Evolutionary conservation across 2,329 filamentous ascomycete genomes (phyloP).

Genomic region (Metarhizium rileyi): DNA sequence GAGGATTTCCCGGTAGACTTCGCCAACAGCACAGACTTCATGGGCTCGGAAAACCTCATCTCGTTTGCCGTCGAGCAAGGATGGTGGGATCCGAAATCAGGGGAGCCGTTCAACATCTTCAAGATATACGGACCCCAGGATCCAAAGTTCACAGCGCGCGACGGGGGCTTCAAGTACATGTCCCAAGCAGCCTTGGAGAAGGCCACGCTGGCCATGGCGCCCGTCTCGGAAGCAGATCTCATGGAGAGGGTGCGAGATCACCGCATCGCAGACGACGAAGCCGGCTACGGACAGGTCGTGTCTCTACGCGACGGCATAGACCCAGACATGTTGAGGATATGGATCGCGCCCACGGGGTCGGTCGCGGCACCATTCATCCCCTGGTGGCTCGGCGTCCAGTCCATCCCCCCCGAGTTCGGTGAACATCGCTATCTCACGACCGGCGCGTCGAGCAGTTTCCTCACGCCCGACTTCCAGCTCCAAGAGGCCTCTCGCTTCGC

Average conservation of each 20-base stretch:
- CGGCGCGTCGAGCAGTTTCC: slow-evolving; percentile 16
- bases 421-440: slow-evolving; percentile 19
- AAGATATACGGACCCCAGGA: slow-evolving; percentile 15
- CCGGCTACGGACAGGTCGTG: slow-evolving; percentile 19
- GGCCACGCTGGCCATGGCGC: slow-evolving; percentile 28
- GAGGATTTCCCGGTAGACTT: slow-evolving; percentile 17
- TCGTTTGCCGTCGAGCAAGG: slow-evolving; percentile 17
- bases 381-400: slow-evolving; percentile 18
- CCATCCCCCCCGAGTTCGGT: slow-evolving; percentile 16
- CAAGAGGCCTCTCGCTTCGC: slow-evolving; percentile 18
- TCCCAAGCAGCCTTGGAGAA: slow-evolving; percentile 17
- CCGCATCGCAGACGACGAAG: slow-evolving; percentile 18
- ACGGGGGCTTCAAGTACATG: slow-evolving; percentile 22
- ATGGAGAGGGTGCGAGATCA: slow-evolving; percentile 24
- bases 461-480: slow-evolving; percentile 16
- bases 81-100: slow-evolving; percentile 16
- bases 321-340: slow-evolving; percentile 15
- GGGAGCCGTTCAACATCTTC: slow-evolving; percentile 18
- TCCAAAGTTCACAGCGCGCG: slow-evolving; percentile 13
- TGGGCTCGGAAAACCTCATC: slow-evolving; percentile 18
- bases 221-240: slow-evolving; percentile 38
- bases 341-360: slow-evolving; percentile 17
- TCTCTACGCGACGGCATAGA: slow-evolving; percentile 12
- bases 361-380: slow-evolving; percentile 18
- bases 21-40: slow-evolving; percentile 12